Conservation (phyloP, 352 stramenopile species). For the Phytopythium helicoides region DNA sequence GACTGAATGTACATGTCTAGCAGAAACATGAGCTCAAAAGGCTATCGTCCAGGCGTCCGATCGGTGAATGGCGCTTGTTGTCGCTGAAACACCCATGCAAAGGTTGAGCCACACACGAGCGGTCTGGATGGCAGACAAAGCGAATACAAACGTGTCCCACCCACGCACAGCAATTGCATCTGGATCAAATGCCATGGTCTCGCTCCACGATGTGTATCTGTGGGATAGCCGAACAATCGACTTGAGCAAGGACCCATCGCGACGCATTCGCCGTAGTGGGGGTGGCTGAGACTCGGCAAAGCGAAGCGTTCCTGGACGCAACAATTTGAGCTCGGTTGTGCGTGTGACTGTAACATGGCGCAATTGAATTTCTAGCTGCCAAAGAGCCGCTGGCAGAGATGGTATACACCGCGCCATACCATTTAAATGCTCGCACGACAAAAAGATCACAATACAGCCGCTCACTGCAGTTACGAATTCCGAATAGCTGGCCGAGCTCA, state of each 20-base stretch:
- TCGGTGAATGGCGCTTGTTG: constrained; percentile 12
- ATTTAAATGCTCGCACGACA: constrained; percentile 42
- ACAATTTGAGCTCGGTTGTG: constrained; percentile 25
- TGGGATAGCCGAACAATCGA: constrained; percentile 13
- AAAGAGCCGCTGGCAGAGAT: constrained; percentile 22
- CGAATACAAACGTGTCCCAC: constrained; percentile 51
- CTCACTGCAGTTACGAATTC: constrained; percentile 47
- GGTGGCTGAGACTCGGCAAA: constrained; percentile 4
- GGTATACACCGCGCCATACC: constrained; percentile 33
- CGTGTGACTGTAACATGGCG: constrained; percentile 24
- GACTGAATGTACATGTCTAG: constrained; percentile 53
- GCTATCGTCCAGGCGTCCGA: constrained; percentile 29
- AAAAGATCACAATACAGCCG: constrained; percentile 50
- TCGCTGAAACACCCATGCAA: constrained; percentile 34
- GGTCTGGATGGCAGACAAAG: constrained; percentile 35
- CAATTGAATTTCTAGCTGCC: constrained; percentile 26
- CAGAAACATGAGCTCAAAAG: constrained; percentile 41
- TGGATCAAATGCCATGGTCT: constrained; percentile 38
- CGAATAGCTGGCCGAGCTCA: constrained; percentile 17
- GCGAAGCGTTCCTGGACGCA: constrained; percentile 13
- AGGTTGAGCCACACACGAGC: constrained; percentile 44
- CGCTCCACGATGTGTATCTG: constrained; percentile 31
- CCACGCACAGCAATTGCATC: constrained; percentile 39
- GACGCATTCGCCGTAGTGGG: constrained; percentile 1
- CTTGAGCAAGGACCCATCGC: constrained; percentile 6